Evolutionary conservation across 2,329 filamentous ascomycete species (phyloP).

Genomic region (Acrocalymma vagum): DNA sequence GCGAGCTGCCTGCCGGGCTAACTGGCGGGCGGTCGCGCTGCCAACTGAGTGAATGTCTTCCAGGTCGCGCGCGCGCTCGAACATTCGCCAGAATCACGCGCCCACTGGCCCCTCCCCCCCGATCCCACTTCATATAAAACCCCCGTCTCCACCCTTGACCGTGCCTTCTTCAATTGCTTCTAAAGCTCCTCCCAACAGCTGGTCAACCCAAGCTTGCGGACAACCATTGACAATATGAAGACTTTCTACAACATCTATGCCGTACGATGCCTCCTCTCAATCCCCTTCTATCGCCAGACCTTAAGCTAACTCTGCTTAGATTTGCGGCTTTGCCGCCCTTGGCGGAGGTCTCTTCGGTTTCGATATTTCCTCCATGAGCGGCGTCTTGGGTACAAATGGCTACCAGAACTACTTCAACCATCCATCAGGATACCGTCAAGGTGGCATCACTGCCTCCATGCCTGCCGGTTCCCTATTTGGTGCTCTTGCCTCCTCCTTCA

Average conservation of each 20-base stretch:
- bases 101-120: slow-evolving; percentile 3
- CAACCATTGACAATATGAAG: slow-evolving; percentile 10
- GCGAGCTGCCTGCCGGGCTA: slow-evolving; percentile 9
- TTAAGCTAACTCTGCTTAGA: too few relatives aligned
- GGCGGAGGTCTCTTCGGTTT: slow-evolving; percentile 53
- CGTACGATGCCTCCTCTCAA: slow-evolving; percentile 43
- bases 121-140: slow-evolving; percentile 22
- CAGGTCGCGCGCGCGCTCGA: slow-evolving; percentile 16
- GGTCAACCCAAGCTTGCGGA: slow-evolving; percentile 5
- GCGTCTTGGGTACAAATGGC: slow-evolving; percentile 47
- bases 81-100: slow-evolving; percentile 27
- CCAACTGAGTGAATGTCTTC: slow-evolving; percentile 19
- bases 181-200: slow-evolving; percentile 13
- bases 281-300: slow-evolving; percentile 5
- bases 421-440: slow-evolving; percentile 45
- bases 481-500: slow-evolving; percentile 54
- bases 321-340: slow-evolving; percentile 70
- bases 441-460: slow-evolving; percentile 59
- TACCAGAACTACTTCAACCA: slow-evolving; percentile 48
- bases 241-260: slow-evolving; percentile 63
- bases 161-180: slow-evolving; percentile 5
- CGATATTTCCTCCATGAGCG: slow-evolving; percentile 51
- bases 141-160: slow-evolving; percentile 2
- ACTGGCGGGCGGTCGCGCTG: slow-evolving; percentile 4
- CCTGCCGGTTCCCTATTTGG: slow-evolving; percentile 60